A percentile compares a stretch with the other conserved stretches of the same genome.
Conservation (phyloP, 106 monocot species). For the Allium sativum region DNA sequence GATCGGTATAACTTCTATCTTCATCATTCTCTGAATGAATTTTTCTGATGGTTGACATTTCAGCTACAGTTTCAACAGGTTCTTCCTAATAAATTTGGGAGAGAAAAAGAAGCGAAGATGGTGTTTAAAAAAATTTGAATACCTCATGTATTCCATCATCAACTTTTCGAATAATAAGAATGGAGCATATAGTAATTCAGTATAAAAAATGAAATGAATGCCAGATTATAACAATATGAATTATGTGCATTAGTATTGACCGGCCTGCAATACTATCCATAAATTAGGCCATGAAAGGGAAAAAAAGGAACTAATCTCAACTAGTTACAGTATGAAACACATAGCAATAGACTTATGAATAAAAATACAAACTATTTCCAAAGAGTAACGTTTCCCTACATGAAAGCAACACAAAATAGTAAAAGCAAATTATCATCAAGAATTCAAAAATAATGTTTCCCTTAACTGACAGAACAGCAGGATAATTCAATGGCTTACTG, state of each 20-base stretch:
- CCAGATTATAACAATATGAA: no score
- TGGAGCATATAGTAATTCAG: not conserved
- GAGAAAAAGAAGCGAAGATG: not conserved
- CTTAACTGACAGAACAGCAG: not conserved
- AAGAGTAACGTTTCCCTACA: no score
- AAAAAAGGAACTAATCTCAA: no score
- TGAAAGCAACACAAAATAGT: no score
- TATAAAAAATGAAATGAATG: no score
- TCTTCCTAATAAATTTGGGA: conserved; percentile 22
- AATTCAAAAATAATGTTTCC: not conserved
- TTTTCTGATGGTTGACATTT: conserved; percentile 16
- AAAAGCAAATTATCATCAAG: no score
- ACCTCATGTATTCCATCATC: not conserved
- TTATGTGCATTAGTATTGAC: no score
- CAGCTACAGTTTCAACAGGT: conserved; percentile 19
- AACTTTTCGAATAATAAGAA: not conserved
- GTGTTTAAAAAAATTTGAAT: not conserved
- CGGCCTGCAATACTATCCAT: no score
- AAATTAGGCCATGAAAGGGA: no score
- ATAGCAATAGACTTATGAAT: no score
- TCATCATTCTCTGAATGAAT: conserved; percentile 26
- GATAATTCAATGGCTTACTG: not conserved
- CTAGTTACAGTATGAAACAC: no score
- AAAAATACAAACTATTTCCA: no score
- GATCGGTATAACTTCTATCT: not conserved